These are phyloP conservation scores for Amaranthus tricolor DNA, from an alignment of 179 eudicot species.

Conservation along the genomic window DNA sequence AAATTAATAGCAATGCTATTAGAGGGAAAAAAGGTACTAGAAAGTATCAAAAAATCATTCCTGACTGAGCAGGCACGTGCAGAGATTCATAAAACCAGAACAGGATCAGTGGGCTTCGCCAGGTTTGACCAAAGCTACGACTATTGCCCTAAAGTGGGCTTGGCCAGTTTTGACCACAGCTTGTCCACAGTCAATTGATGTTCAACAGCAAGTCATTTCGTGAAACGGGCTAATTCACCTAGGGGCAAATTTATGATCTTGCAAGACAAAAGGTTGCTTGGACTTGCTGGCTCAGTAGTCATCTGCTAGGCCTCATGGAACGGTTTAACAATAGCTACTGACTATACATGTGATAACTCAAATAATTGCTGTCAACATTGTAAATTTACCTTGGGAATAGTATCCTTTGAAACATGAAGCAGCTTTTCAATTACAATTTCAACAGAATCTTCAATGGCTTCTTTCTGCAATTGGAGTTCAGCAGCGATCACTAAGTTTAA, in stretches of 20 bases:
- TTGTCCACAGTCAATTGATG: too few species aligned
- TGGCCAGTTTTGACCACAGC: not conserved
- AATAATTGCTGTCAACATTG: not conserved
- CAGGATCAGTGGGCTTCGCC: not conserved
- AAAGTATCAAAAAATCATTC: not conserved
- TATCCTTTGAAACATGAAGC: conserved; percentile 68
- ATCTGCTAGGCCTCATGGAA: not conserved
- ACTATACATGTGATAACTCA: not conserved
- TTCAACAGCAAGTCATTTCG: not conserved
- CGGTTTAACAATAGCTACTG: too few species aligned
- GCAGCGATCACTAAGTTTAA: not conserved
- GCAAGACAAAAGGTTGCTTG: not conserved
- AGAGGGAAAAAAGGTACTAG: not conserved
- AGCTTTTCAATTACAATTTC: conserved; percentile 93
- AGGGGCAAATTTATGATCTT: not conserved
- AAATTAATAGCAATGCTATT: conserved; percentile 11
- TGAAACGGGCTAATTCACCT: not conserved
- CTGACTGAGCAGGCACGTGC: not conserved
- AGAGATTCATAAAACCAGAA: not conserved
- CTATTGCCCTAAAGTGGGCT: not conserved
- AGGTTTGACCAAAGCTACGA: not conserved
- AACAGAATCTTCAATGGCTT: conserved; percentile 80
- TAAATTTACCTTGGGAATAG: conserved; percentile 54
- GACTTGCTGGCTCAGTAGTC: not conserved
- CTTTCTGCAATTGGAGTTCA: conserved; percentile 52